phyloP scores from a whole-genome alignment of 2,329 filamentous ascomycete genomes.

The Lasiodiplodia sp. region DNA sequence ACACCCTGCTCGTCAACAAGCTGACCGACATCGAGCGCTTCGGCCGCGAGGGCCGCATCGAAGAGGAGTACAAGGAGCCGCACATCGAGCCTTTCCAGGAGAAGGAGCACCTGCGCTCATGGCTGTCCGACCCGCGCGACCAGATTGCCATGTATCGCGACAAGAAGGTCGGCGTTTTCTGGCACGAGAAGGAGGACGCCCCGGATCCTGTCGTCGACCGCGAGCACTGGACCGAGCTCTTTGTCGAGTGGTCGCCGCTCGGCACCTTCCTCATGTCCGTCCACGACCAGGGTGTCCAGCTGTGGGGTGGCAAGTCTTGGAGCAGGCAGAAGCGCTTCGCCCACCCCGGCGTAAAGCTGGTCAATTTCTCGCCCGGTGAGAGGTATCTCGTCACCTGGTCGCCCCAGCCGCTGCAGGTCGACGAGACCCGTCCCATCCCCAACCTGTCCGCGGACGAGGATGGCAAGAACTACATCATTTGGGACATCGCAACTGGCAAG shows the following conservation, averaged over 20 bases:
- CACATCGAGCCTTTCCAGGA: conserved; percentile 84
- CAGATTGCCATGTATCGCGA: conserved; percentile 95
- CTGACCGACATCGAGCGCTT: conserved; percentile 97
- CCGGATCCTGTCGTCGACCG: conserved; percentile 91
- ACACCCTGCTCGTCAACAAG: conserved; percentile 96
- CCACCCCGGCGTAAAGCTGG: conserved; percentile 92
- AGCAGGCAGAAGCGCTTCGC: conserved; percentile 90
- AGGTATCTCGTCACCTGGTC: conserved; percentile 98
- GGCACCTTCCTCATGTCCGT: conserved; percentile 95
- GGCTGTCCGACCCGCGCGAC: conserved; percentile 88
- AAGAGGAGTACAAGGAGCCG: conserved; percentile 87
- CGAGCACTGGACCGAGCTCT: conserved; percentile 96
- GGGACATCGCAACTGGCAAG: conserved; percentile 90
- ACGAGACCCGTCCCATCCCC: conserved; percentile 85
- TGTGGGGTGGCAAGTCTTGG: conserved; percentile 94
- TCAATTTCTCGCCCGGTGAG: conserved; percentile 93
- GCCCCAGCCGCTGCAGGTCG: conserved; percentile 87
- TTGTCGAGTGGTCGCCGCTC: conserved; percentile 96
- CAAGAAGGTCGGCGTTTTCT: conserved; percentile 92
- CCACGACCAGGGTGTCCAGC: conserved; percentile 93
- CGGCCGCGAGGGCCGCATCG: conserved; percentile 89
- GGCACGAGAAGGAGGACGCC: conserved; percentile 94
- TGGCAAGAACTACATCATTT: conserved; percentile 99
- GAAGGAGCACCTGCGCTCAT: conserved; percentile 94
- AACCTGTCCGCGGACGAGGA: conserved; percentile 82